A percentile compares a stretch with the other conserved stretches of the same genome.
These are phyloP conservation scores for Leptographium wingfieldii DNA, from an alignment of 2,329 filamentous ascomycete genomes.

Conservation along the genomic window DNA sequence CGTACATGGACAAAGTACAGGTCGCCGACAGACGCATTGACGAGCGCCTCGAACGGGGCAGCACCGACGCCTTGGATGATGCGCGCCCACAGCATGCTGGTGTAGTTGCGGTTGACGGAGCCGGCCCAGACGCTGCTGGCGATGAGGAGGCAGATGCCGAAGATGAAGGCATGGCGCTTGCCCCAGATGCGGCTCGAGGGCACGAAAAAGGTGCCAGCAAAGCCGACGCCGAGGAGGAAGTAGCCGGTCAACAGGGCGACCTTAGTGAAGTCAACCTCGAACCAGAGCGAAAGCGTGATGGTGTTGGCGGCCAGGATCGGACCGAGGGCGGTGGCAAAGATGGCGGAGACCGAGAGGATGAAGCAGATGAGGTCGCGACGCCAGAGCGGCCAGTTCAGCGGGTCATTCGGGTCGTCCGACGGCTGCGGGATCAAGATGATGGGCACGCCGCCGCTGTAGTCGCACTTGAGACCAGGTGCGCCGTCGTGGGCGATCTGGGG, in stretches of 20 bases:
- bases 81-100: constrained; percentile 61
- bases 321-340: constrained; percentile 74
- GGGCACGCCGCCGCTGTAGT: constrained; percentile 49
- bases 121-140: constrained; percentile 69
- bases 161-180: constrained; percentile 75
- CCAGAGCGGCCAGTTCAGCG: constrained; percentile 76
- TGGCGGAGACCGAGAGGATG: constrained; percentile 64
- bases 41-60: constrained; percentile 79
- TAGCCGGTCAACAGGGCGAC: constrained; percentile 78
- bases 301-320: constrained; percentile 85
- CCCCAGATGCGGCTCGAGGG: constrained; percentile 84
- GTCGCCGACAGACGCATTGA: constrained; percentile 83
- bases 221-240: constrained; percentile 70
- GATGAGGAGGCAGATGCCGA: constrained; percentile 64
- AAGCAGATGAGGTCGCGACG: constrained; percentile 69
- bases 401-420: constrained; percentile 82
- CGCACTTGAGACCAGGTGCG: constrained; percentile 52
- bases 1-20: constrained; percentile 67
- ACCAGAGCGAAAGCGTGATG: constrained; percentile 58
- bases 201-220: constrained; percentile 74
- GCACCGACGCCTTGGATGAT: constrained; percentile 77
- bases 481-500: constrained; percentile 28
- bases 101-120: constrained; percentile 52
- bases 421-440: constrained; percentile 80
- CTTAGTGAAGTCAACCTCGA: constrained; percentile 53